Evolutionary conservation across 139 green algal species (phyloP).

Genomic region (Chlamydomonas asymmetrica): DNA sequence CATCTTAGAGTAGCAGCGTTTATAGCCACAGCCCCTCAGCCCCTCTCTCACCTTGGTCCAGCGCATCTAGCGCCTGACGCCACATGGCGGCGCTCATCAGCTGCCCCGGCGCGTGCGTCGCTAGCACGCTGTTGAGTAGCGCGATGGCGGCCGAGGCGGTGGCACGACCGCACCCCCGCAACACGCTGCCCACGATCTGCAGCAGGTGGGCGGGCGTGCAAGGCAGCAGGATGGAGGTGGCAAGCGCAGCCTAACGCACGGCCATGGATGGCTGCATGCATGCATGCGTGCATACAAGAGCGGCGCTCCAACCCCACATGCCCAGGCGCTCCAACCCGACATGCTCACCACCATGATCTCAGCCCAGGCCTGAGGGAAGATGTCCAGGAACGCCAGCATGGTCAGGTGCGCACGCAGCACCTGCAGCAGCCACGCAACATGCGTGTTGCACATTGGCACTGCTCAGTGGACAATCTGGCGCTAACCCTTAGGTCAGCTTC

Average conservation of each 20-base stretch:
- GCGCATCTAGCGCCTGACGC: constrained; percentile 12
- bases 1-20: background rate
- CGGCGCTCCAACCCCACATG: background rate
- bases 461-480: no score
- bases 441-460: no score
- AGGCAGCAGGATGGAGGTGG: background rate
- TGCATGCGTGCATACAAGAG: background rate
- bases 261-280: background rate
- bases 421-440: no score
- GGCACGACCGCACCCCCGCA: constrained; percentile 27
- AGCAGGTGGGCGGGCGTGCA: constrained; percentile 1
- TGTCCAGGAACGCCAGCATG: constrained; percentile 61
- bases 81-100: constrained; percentile 13
- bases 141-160: constrained; percentile 36
- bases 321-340: no score
- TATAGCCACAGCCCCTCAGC: constrained; percentile 3
- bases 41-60: constrained; percentile 1
- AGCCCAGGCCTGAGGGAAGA: constrained; percentile 65
- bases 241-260: constrained; percentile 1
- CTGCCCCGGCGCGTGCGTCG: constrained; percentile 25
- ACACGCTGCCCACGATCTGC: constrained; percentile 19
- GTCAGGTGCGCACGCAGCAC: constrained; percentile 80
- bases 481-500: no score
- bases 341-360: constrained; percentile 78
- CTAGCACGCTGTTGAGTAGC: constrained; percentile 38